Evolutionary conservation across 441 rosid genomes (phyloP), one percentile per base, ranked within the genome.

Genomic region (Populus tomentosa): DNA sequence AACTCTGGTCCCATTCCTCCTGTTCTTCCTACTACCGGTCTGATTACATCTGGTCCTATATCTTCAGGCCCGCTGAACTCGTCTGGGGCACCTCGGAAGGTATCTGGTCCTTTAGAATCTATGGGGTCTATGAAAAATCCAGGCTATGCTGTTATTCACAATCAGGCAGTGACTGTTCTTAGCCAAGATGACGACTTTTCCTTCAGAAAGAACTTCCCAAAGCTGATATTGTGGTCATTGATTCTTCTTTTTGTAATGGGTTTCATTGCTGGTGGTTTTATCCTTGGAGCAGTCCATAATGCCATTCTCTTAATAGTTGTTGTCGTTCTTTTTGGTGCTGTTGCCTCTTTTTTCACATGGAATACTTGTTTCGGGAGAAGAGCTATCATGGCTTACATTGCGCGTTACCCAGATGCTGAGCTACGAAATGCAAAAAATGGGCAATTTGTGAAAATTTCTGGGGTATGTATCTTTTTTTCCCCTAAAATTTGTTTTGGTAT

Each of bases 371-470:
- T 94, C 87, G 98, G 94, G 50, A 89, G 92, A 87, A 91, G 76
- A 46, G 98, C 97, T 71, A 87, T 92, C 83, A 82, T 87, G 72
- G 90, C 87, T 80, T 90, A 89, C 79, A 90, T 96, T 81, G 82
- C 94, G 71, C 91, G 83, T 46, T 90, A 96, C 82, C 90, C 98
- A 23, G 98, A 96, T 85, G 91, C 98, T 61, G 99, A 96, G 84
- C 89, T 96, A 70, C 86, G 99, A 85, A 93, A 90, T 82, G 98
- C 99, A n/a, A 94, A 92, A 84, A 96, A 96, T 83, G 99, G 99
- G 36, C 99, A 96, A 82, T 90, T 85, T 75, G 99, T 96, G 84
- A 96, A 96, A 88, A 90, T 96, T 83, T 91, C 99, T 32, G 99
- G 99, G 94, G 99, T 96, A 94, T 90, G 68, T 23, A 28, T 28